Percentiles rank a stretch among this genome's conserved stretches.
These are phyloP conservation scores for Brassica balearica DNA, from an alignment of 441 rosid species.

Conservation along the genomic window DNA sequence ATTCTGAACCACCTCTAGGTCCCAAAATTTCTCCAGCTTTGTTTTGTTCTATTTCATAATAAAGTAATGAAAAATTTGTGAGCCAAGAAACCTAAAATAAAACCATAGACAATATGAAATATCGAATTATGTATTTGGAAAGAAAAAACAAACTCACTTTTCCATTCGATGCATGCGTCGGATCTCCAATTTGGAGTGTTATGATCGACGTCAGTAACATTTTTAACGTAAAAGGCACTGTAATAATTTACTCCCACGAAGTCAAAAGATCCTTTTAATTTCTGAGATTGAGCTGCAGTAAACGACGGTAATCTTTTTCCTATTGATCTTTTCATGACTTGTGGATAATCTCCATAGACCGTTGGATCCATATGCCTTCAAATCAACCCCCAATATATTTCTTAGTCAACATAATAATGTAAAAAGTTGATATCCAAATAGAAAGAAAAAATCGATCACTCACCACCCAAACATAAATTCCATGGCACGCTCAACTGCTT, in stretches of 20 bases:
- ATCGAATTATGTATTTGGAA: background rate
- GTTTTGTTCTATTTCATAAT: slow-evolving; percentile 21
- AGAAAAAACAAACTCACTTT: slow-evolving; percentile 29
- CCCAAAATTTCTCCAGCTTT: slow-evolving; percentile 29
- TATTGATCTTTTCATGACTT: slow-evolving; percentile 32
- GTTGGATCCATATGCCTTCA: slow-evolving; percentile 50
- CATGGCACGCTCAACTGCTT: slow-evolving; percentile 42
- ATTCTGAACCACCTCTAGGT: slow-evolving; percentile 35
- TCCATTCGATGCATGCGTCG: slow-evolving; percentile 32
- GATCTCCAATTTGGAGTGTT: slow-evolving; percentile 17
- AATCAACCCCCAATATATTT: background rate
- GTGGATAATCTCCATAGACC: slow-evolving; percentile 38
- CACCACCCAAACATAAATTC: slow-evolving; percentile 51
- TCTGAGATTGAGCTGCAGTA: slow-evolving; percentile 27
- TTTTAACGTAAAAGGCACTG: slow-evolving; percentile 42
- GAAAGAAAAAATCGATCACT: slow-evolving; percentile 9
- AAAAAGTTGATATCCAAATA: background rate
- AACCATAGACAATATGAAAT: too few species aligned
- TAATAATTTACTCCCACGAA: slow-evolving; percentile 49
- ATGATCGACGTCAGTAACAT: slow-evolving; percentile 3
- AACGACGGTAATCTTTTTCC: slow-evolving; percentile 42
- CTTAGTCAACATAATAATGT: slow-evolving; percentile 2
- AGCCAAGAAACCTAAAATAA: background rate
- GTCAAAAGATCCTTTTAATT: slow-evolving; percentile 39
- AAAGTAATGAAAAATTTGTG: background rate